phyloP scores from a whole-genome alignment of 2,329 filamentous ascomycete genomes.

The Elsinoe arachidis region DNA sequence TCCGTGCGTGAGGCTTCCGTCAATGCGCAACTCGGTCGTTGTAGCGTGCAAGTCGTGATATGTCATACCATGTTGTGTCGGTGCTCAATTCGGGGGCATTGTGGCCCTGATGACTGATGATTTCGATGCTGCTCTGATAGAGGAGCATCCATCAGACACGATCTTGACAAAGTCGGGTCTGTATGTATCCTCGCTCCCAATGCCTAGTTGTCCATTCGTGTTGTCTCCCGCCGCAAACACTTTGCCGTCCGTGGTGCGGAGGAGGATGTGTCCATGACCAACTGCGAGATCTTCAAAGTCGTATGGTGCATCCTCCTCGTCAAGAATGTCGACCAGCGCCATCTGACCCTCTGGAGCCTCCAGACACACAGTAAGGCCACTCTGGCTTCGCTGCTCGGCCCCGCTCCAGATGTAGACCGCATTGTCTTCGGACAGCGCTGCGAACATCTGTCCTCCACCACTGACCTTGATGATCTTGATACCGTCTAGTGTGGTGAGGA shows the following conservation, averaged over 20 bases:
- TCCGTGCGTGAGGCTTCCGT: neutral
- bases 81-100: neutral
- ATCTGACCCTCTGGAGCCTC: slow-evolving; percentile 21
- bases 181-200: slow-evolving; percentile 18
- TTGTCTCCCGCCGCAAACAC: slow-evolving; percentile 52
- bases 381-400: slow-evolving; percentile 20
- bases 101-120: neutral
- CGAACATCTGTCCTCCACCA: slow-evolving; percentile 47
- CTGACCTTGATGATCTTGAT: slow-evolving; percentile 47
- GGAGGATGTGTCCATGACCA: slow-evolving; percentile 52
- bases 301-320: slow-evolving; percentile 31
- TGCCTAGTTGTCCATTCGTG: slow-evolving; percentile 51
- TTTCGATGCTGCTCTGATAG: neutral
- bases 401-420: slow-evolving; percentile 56
- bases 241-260: slow-evolving; percentile 41
- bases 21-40: neutral
- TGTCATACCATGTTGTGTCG: neutral
- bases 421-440: slow-evolving; percentile 49
- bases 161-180: slow-evolving; percentile 22
- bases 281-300: slow-evolving; percentile 50
- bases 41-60: neutral
- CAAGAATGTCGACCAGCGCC: slow-evolving; percentile 25
- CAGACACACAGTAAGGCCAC: slow-evolving; percentile 18
- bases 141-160: slow-evolving; percentile 16
- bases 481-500: slow-evolving; percentile 43